Percentiles rank a stretch among this genome's conserved stretches.
phyloP scores from a whole-genome alignment of 2,329 filamentous ascomycete species.

The Aspergillus thermomutatus region DNA sequence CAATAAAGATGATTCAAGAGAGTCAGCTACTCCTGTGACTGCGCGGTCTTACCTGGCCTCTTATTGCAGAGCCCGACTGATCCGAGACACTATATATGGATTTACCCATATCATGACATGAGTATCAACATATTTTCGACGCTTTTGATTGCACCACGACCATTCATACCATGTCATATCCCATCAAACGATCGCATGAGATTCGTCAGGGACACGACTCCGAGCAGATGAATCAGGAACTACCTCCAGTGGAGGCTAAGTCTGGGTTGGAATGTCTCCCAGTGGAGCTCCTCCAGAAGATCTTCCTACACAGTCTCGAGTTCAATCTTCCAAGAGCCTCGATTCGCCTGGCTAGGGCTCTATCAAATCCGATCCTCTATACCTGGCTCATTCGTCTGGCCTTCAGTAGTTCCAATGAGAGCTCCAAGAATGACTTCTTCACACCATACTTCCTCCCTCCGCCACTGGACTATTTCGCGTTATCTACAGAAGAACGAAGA shows the following conservation, averaged over 20 bases:
- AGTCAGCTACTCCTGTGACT: not conserved
- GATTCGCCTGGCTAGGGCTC: slow-evolving; percentile 34
- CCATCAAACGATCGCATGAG: not conserved
- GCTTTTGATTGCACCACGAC: not conserved
- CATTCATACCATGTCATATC: not conserved
- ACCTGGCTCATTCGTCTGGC: slow-evolving; percentile 42
- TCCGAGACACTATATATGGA: not conserved
- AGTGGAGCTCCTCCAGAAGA: slow-evolving; percentile 48
- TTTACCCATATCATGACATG: not conserved
- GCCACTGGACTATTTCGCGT: slow-evolving; percentile 30
- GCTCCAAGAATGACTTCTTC: slow-evolving; percentile 31
- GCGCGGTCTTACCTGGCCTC: not conserved
- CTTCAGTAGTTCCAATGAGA: slow-evolving; percentile 38
- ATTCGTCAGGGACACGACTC: not conserved
- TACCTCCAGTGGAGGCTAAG: slow-evolving; percentile 5
- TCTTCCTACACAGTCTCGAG: slow-evolving; percentile 50
- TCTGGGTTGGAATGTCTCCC: slow-evolving; percentile 45
- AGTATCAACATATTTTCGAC: not conserved
- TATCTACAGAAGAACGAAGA: slow-evolving; percentile 26
- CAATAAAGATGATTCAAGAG: not conserved
- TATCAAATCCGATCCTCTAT: slow-evolving; percentile 42
- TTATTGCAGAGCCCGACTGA: not conserved
- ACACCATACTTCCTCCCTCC: slow-evolving; percentile 38
- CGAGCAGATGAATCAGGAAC: slow-evolving; percentile 14
- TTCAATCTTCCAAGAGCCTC: slow-evolving; percentile 47